Evolutionary conservation across 2,329 filamentous ascomycete genomes (phyloP).

Genomic region (Cladophialophora carrionii): DNA sequence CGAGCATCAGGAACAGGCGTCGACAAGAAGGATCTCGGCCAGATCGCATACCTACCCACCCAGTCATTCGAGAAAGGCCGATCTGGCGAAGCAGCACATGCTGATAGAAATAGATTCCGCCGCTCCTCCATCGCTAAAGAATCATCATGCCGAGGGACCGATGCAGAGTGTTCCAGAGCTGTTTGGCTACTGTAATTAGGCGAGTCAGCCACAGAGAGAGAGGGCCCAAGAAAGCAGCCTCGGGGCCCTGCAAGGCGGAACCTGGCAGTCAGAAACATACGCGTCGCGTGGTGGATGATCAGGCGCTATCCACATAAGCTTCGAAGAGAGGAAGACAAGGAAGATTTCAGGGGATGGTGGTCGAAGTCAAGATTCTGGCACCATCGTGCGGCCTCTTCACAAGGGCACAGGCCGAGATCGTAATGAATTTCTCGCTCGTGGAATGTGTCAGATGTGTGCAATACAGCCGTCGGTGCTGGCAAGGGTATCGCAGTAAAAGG

Average conservation of each 20-base stretch:
- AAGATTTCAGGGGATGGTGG: neutral
- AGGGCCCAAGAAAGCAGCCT: neutral
- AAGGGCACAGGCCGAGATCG: no score
- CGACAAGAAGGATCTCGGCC: neutral
- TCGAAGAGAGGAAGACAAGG: neutral
- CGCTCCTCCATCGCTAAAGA: neutral
- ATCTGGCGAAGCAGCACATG: neutral
- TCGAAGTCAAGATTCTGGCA: neutral
- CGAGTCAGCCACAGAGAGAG: neutral
- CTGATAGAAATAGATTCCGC: neutral
- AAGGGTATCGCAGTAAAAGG: no score
- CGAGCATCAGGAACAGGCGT: neutral
- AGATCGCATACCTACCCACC: neutral
- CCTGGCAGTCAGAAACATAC: neutral
- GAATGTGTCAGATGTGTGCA: no score
- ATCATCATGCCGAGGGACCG: neutral
- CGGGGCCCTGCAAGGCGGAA: neutral
- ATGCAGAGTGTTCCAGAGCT: slow-evolving; percentile 9
- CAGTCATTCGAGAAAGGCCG: neutral
- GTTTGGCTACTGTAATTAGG: neutral
- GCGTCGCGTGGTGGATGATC: neutral
- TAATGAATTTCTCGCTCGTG: no score
- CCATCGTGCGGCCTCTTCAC: neutral
- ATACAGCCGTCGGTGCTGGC: no score
- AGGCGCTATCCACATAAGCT: slow-evolving; percentile 1